These are phyloP conservation scores for Candida nitratophila DNA, from an alignment of 805 yeast genomes.

Conservation along the genomic window DNA sequence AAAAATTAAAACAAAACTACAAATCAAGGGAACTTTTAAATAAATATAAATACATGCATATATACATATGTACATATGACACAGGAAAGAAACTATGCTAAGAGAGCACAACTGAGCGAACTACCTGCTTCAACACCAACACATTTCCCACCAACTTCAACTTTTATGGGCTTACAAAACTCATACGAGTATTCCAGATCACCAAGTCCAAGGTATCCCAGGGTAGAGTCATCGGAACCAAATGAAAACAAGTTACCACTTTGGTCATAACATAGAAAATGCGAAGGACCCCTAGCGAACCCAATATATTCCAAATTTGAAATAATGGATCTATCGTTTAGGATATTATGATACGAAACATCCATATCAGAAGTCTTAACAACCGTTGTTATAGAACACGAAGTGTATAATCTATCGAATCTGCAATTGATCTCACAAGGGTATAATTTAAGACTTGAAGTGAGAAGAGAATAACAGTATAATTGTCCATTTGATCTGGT, in stretches of 20 bases:
- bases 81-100: no score
- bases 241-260: constrained; percentile 6
- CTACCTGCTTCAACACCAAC: constrained; percentile 9
- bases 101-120: constrained; percentile 9
- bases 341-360: constrained; percentile 4
- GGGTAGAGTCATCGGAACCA: constrained; percentile 7
- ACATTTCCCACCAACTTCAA: constrained; percentile 1
- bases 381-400: constrained; percentile 9
- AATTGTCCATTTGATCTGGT: constrained; percentile 4
- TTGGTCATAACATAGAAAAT: constrained; percentile 5
- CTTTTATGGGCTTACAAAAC: constrained; percentile 3
- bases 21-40: no score
- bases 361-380: background rate
- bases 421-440: background rate
- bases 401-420: constrained; percentile 4
- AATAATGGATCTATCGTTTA: constrained; percentile 5
- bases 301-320: constrained; percentile 1
- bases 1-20: no score
- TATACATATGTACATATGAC: no score
- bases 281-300: constrained; percentile 7
- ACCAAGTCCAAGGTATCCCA: constrained; percentile 10
- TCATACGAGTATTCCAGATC: background rate
- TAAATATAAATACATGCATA: no score
- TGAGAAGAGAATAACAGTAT: constrained; percentile 7
- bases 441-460: constrained; percentile 3